Conservation (phyloP, 805 yeast species). For the Sugiyamaella chiloensis region DNA sequence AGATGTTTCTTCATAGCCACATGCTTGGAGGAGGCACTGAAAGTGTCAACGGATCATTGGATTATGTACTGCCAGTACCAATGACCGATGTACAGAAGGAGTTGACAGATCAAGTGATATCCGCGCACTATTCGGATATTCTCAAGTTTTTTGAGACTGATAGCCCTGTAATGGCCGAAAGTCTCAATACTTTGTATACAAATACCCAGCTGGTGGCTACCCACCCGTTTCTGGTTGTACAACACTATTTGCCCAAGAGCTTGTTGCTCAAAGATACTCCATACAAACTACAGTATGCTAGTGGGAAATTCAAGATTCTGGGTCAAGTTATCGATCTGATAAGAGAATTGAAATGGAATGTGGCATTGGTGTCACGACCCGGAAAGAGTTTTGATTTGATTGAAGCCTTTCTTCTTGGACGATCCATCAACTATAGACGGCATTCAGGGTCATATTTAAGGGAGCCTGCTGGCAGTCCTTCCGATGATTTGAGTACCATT, state of each 20-base stretch:
- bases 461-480: slow-evolving; percentile 37
- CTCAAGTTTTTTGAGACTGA: slow-evolving; percentile 73
- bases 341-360: slow-evolving; percentile 42
- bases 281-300: slow-evolving; percentile 63
- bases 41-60: slow-evolving; percentile 42
- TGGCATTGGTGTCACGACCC: slow-evolving; percentile 69
- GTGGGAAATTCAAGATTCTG: slow-evolving; percentile 79
- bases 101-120: slow-evolving; percentile 85
- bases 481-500: slow-evolving; percentile 32
- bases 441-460: slow-evolving; percentile 63
- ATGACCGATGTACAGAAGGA: slow-evolving; percentile 84
- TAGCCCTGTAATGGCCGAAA: slow-evolving; percentile 63
- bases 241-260: slow-evolving; percentile 81
- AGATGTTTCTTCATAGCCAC: slow-evolving; percentile 25
- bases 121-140: slow-evolving; percentile 87
- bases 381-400: slow-evolving; percentile 70
- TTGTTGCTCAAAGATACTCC: slow-evolving; percentile 70
- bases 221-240: slow-evolving; percentile 83
- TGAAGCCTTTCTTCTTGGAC: slow-evolving; percentile 77
- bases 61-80: slow-evolving; percentile 76
- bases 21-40: slow-evolving; percentile 23
- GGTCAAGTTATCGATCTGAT: slow-evolving; percentile 60
- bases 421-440: slow-evolving; percentile 59
- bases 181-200: slow-evolving; percentile 67
- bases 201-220: slow-evolving; percentile 79